Percentiles rank a stretch among this genome's conserved stretches.
These are phyloP conservation scores for Yarrowia phangngaensis DNA, from an alignment of 805 yeast species.

Conservation along the genomic window DNA sequence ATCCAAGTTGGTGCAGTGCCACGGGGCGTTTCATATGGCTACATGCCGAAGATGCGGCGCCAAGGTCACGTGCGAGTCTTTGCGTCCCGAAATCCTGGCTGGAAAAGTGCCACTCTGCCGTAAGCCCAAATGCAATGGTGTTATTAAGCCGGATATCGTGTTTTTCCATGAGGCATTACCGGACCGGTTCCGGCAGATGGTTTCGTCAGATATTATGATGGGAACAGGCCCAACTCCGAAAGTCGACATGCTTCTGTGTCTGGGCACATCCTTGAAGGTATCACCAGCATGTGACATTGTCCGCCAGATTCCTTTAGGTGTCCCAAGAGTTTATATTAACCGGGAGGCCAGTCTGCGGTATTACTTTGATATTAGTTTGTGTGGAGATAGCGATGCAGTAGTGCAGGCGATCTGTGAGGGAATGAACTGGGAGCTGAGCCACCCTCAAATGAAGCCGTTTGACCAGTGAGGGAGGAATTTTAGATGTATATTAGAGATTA, in stretches of 20 bases:
- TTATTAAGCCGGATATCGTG: slow-evolving; percentile 88
- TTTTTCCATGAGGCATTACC: slow-evolving; percentile 88
- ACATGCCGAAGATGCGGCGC: slow-evolving; percentile 74
- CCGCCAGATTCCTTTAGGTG: slow-evolving; percentile 62
- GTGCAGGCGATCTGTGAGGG: slow-evolving; percentile 59
- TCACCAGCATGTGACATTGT: slow-evolving; percentile 89
- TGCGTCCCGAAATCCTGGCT: slow-evolving; percentile 57
- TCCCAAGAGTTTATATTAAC: slow-evolving; percentile 79
- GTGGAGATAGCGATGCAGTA: slow-evolving; percentile 82
- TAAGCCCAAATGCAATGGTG: slow-evolving; percentile 58
- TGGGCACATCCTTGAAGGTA: slow-evolving; percentile 88
- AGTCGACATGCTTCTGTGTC: slow-evolving; percentile 77
- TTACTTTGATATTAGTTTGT: slow-evolving; percentile 69
- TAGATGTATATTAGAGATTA: slow-evolving; percentile 18
- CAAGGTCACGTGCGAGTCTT: slow-evolving; percentile 59
- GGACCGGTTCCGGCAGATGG: slow-evolving; percentile 54
- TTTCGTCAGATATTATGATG: slow-evolving; percentile 41
- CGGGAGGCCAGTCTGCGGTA: slow-evolving; percentile 70
- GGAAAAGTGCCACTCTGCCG: slow-evolving; percentile 71
- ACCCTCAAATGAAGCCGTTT: slow-evolving; percentile 44
- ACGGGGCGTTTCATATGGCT: slow-evolving; percentile 87
- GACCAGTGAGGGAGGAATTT: not conserved
- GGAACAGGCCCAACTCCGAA: slow-evolving; percentile 52
- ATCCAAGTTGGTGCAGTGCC: slow-evolving; percentile 78
- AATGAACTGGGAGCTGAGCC: slow-evolving; percentile 59